Evolutionary conservation across 768 basidiomycete species (phyloP).

Genomic region (Russula olivacea): DNA sequence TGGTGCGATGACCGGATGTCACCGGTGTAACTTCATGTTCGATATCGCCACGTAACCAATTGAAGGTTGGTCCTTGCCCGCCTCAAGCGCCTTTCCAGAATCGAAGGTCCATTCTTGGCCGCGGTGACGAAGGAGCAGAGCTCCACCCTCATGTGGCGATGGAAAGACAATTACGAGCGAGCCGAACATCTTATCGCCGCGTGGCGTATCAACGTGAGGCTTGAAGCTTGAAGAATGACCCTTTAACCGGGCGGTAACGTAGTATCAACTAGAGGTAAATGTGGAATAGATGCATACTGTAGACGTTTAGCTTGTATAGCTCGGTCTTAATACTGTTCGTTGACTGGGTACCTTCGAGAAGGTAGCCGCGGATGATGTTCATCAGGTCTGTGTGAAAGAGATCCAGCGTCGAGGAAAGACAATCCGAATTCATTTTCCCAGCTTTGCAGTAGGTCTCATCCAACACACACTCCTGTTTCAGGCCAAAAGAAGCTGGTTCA

Average conservation of each 20-base stretch:
- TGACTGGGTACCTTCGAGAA: slow-evolving; percentile 1
- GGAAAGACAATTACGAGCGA: slow-evolving; percentile 50
- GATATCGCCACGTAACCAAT: slow-evolving; percentile 39
- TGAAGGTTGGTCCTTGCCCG: slow-evolving; percentile 2
- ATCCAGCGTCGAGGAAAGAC: background rate
- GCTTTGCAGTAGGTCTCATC: slow-evolving; percentile 2
- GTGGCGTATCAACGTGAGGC: slow-evolving; percentile 45
- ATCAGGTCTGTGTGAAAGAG: background rate
- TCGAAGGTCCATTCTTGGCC: slow-evolving; percentile 37
- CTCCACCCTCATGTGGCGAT: slow-evolving; percentile 42
- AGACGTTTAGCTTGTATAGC: background rate
- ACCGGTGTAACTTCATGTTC: slow-evolving; percentile 44
- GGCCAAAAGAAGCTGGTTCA: background rate
- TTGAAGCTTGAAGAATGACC: slow-evolving; percentile 50
- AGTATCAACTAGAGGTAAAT: background rate
- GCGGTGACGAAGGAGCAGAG: slow-evolving; percentile 35
- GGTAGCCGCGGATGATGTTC: background rate
- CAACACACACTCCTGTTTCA: background rate
- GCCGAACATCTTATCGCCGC: slow-evolving; percentile 42
- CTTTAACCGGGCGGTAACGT: background rate
- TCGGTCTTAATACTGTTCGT: background rate
- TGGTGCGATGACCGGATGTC: slow-evolving; percentile 37
- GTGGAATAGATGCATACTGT: background rate
- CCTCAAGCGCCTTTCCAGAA: slow-evolving; percentile 30
- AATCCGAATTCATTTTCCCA: background rate